A percentile compares a stretch with the other conserved stretches of the same genome.
Evolutionary conservation across 2,329 filamentous ascomycete species (phyloP).

Genomic region (Bimuria novae-zelandiae): DNA sequence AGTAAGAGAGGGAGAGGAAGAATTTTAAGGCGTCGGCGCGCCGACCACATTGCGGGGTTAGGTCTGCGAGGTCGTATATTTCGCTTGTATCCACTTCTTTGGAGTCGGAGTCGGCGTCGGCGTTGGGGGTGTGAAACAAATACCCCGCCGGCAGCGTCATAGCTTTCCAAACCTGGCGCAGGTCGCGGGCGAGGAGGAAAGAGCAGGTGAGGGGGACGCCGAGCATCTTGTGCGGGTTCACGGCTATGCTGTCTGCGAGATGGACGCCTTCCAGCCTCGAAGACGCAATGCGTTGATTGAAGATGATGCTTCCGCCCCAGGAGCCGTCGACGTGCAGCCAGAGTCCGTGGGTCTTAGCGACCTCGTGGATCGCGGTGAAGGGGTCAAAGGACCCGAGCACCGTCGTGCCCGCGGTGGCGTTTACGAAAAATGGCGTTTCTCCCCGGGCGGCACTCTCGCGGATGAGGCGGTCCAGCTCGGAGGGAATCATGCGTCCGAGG

Average conservation of each 20-base stretch:
- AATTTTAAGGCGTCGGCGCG: constrained; percentile 85
- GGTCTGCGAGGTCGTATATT: constrained; percentile 86
- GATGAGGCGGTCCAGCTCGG: constrained; percentile 67
- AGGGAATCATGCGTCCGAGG: constrained; percentile 71
- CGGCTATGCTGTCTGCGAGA: constrained; percentile 78
- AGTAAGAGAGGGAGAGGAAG: constrained; percentile 86
- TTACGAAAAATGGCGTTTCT: constrained; percentile 89
- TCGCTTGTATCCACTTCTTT: no score
- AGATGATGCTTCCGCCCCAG: constrained; percentile 86
- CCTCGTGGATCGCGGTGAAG: constrained; percentile 67
- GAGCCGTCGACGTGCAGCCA: constrained; percentile 95
- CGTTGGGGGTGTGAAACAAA: constrained; percentile 51
- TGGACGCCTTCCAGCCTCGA: constrained; percentile 71
- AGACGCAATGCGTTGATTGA: constrained; percentile 62
- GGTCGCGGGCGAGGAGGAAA: constrained; percentile 79
- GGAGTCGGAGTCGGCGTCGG: constrained; percentile 19
- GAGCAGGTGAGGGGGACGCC: constrained; percentile 88
- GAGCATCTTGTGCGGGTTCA: constrained; percentile 98
- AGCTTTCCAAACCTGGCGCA: constrained; percentile 76
- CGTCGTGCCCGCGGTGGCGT: constrained; percentile 92
- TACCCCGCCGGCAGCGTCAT: constrained; percentile 90
- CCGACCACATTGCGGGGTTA: constrained; percentile 92
- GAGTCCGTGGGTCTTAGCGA: constrained; percentile 73
- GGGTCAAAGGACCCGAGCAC: constrained; percentile 90
- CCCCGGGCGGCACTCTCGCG: constrained; percentile 65